Percentiles rank a stretch among this genome's conserved stretches.
Evolutionary conservation across 768 basidiomycete species (phyloP).

Genomic region (Cystofilobasidium capitatum): DNA sequence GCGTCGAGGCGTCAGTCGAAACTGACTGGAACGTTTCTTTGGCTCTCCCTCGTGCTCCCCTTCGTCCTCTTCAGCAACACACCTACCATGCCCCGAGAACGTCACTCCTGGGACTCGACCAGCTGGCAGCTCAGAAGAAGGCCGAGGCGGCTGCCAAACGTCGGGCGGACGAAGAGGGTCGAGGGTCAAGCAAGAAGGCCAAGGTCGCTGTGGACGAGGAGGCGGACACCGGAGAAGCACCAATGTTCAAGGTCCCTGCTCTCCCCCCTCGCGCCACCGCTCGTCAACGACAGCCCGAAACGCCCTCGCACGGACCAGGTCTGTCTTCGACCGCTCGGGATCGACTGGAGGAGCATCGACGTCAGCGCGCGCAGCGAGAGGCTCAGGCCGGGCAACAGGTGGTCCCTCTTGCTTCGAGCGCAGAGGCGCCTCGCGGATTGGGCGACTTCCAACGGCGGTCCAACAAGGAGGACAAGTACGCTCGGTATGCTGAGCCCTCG

Average conservation of each 20-base stretch:
- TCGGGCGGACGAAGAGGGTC: slow-evolving; percentile 41
- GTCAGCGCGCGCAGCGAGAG: slow-evolving; percentile 53
- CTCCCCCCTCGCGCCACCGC: slow-evolving; percentile 54
- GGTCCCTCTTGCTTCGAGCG: neutral
- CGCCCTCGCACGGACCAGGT: slow-evolving; percentile 86
- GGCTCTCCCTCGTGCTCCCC: neutral
- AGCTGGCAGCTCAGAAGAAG: slow-evolving; percentile 78
- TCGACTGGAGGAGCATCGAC: slow-evolving; percentile 66
- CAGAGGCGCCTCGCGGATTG: slow-evolving; percentile 52
- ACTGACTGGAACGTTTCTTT: neutral
- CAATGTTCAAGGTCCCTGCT: slow-evolving; percentile 81
- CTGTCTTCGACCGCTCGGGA: slow-evolving; percentile 64
- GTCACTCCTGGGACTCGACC: slow-evolving; percentile 78
- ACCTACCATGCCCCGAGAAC: slow-evolving; percentile 66
- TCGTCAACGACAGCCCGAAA: slow-evolving; percentile 74
- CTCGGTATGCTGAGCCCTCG: too few relatives aligned
- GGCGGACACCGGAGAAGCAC: slow-evolving; percentile 41
- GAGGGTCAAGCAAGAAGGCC: slow-evolving; percentile 50
- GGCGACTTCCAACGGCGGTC: slow-evolving; percentile 88
- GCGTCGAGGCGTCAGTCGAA: neutral
- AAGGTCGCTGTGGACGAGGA: slow-evolving; percentile 49
- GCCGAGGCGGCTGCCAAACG: slow-evolving; percentile 46
- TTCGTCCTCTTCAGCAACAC: slow-evolving; percentile 49
- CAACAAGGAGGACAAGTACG: slow-evolving; percentile 47
- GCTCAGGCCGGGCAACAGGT: slow-evolving; percentile 21